phyloP scores from a whole-genome alignment of 1,139 yeast genomes.

The Kluyveromyces sp. region DNA sequence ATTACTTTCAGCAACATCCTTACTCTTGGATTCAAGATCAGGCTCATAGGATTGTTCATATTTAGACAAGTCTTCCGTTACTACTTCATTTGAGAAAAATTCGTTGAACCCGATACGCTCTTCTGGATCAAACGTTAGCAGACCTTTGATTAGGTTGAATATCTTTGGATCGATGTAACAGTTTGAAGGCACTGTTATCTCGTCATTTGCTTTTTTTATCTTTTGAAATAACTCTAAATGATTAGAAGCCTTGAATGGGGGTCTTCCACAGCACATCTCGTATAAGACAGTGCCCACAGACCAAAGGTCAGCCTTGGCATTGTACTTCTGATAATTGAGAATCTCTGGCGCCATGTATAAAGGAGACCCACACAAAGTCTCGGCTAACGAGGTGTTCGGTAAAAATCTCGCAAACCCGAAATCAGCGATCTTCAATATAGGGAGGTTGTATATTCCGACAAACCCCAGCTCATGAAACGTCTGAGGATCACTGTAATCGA shows the following conservation, averaged over 20 bases:
- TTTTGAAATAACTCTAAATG: slow-evolving; percentile 82
- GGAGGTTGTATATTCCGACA: slow-evolving; percentile 82
- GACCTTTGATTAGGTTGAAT: slow-evolving; percentile 60
- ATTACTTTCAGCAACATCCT: slow-evolving; percentile 56
- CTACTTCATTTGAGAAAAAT: slow-evolving; percentile 56
- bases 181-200: slow-evolving; percentile 63
- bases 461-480: slow-evolving; percentile 51
- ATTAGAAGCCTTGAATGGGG: slow-evolving; percentile 90
- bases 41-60: slow-evolving; percentile 31
- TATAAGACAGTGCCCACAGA: slow-evolving; percentile 93
- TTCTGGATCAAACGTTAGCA: slow-evolving; percentile 76
- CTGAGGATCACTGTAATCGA: slow-evolving; percentile 43
- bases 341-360: slow-evolving; percentile 98
- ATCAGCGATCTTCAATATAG: slow-evolving; percentile 88
- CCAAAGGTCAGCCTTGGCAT: slow-evolving; percentile 97
- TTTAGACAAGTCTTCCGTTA: slow-evolving; percentile 31
- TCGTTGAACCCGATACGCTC: slow-evolving; percentile 85
- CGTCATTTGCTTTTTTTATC: slow-evolving; percentile 75
- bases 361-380: slow-evolving; percentile 95
- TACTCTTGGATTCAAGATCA: slow-evolving; percentile 50
- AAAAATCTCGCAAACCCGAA: slow-evolving; percentile 94
- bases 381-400: slow-evolving; percentile 91
- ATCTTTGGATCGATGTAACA: slow-evolving; percentile 43
- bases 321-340: slow-evolving; percentile 85
- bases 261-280: slow-evolving; percentile 92